These are phyloP conservation scores for Laburnicola sp. DNA, from an alignment of 2,329 filamentous ascomycete species.

Conservation along the genomic window DNA sequence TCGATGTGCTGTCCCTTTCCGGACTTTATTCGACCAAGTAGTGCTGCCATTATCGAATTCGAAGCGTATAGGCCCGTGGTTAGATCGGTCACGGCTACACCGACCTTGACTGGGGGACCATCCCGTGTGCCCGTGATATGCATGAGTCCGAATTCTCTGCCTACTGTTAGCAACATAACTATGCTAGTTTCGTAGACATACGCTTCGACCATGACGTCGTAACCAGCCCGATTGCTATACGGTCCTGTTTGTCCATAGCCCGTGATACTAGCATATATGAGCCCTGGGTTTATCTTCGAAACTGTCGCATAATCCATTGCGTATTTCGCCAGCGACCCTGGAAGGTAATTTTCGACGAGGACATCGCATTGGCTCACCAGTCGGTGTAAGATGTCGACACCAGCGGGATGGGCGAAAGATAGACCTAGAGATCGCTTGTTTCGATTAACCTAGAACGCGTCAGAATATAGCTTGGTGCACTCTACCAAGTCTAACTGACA, in stretches of 20 bases:
- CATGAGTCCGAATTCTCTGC: slow-evolving; percentile 88
- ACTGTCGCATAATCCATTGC: slow-evolving; percentile 84
- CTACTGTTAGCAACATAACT: slow-evolving; percentile 14
- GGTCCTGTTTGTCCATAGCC: slow-evolving; percentile 96
- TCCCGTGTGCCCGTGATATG: slow-evolving; percentile 91
- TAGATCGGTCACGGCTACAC: slow-evolving; percentile 93
- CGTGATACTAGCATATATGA: slow-evolving; percentile 96
- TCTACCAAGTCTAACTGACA: slow-evolving; percentile 56
- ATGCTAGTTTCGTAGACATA: slow-evolving; percentile 27
- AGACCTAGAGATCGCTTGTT: slow-evolving; percentile 95
- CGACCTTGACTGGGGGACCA: slow-evolving; percentile 92
- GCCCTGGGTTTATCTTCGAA: slow-evolving; percentile 74
- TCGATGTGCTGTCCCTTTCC: slow-evolving; percentile 91
- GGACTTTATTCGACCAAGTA: slow-evolving; percentile 73
- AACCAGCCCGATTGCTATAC: slow-evolving; percentile 83
- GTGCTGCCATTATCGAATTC: slow-evolving; percentile 91
- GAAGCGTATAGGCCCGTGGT: slow-evolving; percentile 94
- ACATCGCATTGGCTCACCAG: slow-evolving; percentile 86
- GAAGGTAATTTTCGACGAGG: slow-evolving; percentile 95
- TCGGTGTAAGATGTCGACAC: slow-evolving; percentile 83
- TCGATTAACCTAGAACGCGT: slow-evolving; percentile 73
- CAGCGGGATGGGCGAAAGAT: slow-evolving; percentile 83
- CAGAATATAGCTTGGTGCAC: background rate
- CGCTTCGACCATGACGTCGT: slow-evolving; percentile 99
- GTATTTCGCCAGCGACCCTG: slow-evolving; percentile 87